Evolutionary conservation across 768 basidiomycete genomes (phyloP).

Genomic region (Xerocomellus chrysenteron): DNA sequence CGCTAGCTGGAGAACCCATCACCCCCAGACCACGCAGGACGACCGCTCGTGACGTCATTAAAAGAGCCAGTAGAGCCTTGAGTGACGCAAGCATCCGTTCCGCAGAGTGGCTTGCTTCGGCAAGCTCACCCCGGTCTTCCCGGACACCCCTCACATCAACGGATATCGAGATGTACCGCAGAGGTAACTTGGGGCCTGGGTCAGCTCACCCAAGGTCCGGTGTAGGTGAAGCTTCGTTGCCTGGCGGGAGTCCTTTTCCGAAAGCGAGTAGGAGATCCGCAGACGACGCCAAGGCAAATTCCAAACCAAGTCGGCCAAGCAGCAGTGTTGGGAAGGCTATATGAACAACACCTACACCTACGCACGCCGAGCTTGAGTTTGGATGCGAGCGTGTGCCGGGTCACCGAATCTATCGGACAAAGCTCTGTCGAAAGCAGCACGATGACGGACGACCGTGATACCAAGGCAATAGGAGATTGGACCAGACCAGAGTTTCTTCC

Average conservation of each 20-base stretch:
- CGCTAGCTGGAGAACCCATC: neutral
- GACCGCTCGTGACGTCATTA: constrained; percentile 15
- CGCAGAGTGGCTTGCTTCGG: constrained; percentile 31
- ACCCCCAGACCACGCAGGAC: constrained; percentile 13
- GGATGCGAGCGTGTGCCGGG: constrained; percentile 30
- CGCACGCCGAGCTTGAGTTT: constrained; percentile 19
- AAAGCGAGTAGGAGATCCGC: constrained; percentile 1
- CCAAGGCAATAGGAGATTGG: constrained; percentile 4
- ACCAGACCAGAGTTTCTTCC: neutral
- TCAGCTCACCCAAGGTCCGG: neutral
- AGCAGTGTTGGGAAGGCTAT: constrained; percentile 38
- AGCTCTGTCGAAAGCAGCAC: constrained; percentile 3
- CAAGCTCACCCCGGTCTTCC: constrained; percentile 13
- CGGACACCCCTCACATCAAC: constrained; percentile 14
- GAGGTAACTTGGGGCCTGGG: constrained; percentile 9
- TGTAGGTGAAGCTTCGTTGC: neutral
- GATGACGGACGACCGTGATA: constrained; percentile 18
- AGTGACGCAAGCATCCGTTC: constrained; percentile 32
- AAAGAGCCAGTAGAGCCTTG: constrained; percentile 20
- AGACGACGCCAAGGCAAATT: neutral
- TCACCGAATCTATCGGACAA: constrained; percentile 27
- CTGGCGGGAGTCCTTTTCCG: neutral
- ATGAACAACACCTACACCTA: constrained; percentile 35
- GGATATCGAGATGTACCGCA: constrained; percentile 30
- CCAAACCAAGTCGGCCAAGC: neutral